Evolutionary conservation across 2,329 filamentous ascomycete species (phyloP).

Genomic region (Diaporthe batatas): DNA sequence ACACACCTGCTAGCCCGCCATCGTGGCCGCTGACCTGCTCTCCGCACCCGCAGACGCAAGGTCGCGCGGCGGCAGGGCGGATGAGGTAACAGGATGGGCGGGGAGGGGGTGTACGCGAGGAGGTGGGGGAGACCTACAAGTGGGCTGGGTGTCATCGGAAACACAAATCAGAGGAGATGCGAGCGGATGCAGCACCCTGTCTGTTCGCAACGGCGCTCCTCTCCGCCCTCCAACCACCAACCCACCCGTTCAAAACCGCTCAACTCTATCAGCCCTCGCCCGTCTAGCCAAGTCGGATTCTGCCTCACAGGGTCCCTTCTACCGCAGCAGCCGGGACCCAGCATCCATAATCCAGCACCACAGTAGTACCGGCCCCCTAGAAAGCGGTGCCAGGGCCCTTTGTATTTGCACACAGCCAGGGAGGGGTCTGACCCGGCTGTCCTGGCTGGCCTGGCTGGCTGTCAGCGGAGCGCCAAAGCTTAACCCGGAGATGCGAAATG

Average conservation of each 20-base stretch:
- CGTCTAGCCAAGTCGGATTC: slow-evolving; percentile 11
- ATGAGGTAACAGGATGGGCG: slow-evolving; percentile 8
- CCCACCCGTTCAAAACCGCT: background rate
- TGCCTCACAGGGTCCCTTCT: background rate
- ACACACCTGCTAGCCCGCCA: slow-evolving; percentile 12
- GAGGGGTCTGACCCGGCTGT: slow-evolving; percentile 16
- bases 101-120: background rate
- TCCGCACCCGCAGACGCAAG: background rate
- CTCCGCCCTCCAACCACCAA: slow-evolving; percentile 10
- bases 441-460: background rate
- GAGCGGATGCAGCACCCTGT: slow-evolving; percentile 32
- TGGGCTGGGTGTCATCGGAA: slow-evolving; percentile 24
- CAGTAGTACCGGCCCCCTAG: background rate
- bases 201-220: slow-evolving; percentile 29
- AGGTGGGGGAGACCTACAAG: background rate
- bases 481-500: slow-evolving; percentile 15
- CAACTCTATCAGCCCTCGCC: slow-evolving; percentile 16
- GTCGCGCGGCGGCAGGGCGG: slow-evolving; percentile 5
- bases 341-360: background rate
- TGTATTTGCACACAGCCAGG: background rate
- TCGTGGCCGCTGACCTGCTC: background rate
- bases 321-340: background rate
- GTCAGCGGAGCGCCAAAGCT: slow-evolving; percentile 25
- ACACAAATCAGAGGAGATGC: slow-evolving; percentile 26
- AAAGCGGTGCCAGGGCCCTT: background rate